A percentile compares a stretch with the other conserved stretches of the same genome.
Evolutionary conservation across 108 stramenopile species (phyloP).

Genomic region (Conticribra guillardii): DNA sequence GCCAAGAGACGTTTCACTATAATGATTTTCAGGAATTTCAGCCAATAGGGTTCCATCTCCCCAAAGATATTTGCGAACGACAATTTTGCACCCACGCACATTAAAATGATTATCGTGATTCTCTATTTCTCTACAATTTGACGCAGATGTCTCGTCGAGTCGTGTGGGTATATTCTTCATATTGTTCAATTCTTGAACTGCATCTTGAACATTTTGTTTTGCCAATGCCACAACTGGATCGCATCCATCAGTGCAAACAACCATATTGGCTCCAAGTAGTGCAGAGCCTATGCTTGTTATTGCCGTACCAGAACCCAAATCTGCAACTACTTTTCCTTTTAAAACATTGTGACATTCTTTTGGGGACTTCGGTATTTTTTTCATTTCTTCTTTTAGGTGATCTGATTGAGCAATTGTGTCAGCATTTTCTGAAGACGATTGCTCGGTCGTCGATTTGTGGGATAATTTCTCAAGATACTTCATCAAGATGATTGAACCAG

Average conservation of each 20-base stretch:
- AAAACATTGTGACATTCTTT: slow-evolving; percentile 2
- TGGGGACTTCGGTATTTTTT: no score
- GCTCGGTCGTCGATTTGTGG: not conserved
- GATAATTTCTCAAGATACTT: slow-evolving; percentile 73
- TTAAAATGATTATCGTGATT: not conserved
- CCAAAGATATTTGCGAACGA: slow-evolving; percentile 71
- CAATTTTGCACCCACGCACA: slow-evolving; percentile 43
- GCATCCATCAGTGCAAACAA: slow-evolving; percentile 83
- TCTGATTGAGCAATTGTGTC: not conserved
- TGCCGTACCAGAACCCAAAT: slow-evolving; percentile 86
- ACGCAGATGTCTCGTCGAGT: not conserved
- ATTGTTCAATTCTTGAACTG: slow-evolving; percentile 17
- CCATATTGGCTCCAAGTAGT: slow-evolving; percentile 68
- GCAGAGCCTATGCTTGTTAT: slow-evolving; percentile 81
- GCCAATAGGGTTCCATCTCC: slow-evolving; percentile 42
- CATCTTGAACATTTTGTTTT: slow-evolving; percentile 56
- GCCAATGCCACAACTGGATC: slow-evolving; percentile 74
- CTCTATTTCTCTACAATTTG: not conserved
- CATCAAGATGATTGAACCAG: slow-evolving; percentile 82
- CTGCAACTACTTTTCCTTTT: slow-evolving; percentile 60
- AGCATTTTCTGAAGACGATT: no score
- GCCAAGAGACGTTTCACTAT: no score
- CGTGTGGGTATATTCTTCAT: no score
- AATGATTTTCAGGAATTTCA: not conserved
- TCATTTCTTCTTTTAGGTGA: not conserved